A percentile compares a stretch with the other conserved stretches of the same genome.
phyloP scores from a whole-genome alignment of 2,329 filamentous ascomycete genomes.

The Lachnellula subtilissima region DNA sequence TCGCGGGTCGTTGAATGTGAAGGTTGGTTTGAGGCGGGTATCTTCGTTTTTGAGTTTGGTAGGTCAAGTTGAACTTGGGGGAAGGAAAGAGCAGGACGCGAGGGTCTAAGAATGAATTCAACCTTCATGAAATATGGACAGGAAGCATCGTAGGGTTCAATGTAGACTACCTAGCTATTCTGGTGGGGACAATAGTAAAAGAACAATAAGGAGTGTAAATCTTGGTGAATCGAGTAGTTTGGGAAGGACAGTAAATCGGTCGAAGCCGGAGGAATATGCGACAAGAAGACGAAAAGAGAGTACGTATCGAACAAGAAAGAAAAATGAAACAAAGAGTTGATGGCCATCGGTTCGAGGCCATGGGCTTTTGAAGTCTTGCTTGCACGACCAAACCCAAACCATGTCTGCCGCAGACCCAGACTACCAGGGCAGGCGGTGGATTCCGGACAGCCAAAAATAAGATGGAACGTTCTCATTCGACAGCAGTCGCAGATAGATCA shows the following conservation, averaged over 20 bases:
- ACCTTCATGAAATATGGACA: not conserved
- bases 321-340: slow-evolving; percentile 26
- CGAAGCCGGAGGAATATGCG: slow-evolving; percentile 7
- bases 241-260: not conserved
- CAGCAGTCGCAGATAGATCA: slow-evolving; percentile 19
- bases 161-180: slow-evolving; percentile 7
- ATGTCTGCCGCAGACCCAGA: slow-evolving; percentile 1
- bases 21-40: not conserved
- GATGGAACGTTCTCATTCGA: slow-evolving; percentile 24
- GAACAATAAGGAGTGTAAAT: slow-evolving; percentile 5
- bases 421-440: slow-evolving; percentile 2
- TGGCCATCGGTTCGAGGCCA: slow-evolving; percentile 15
- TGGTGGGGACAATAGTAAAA: slow-evolving; percentile 10
- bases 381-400: slow-evolving; percentile 5
- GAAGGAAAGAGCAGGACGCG: slow-evolving; percentile 6
- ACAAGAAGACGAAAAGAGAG: slow-evolving; percentile 18
- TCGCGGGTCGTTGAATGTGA: not conserved
- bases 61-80: not conserved
- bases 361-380: slow-evolving; percentile 5
- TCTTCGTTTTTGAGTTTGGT: slow-evolving; percentile 1
- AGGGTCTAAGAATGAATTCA: not conserved
- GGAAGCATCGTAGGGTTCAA: slow-evolving; percentile 6
- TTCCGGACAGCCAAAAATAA: slow-evolving; percentile 17
- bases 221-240: not conserved
- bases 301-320: slow-evolving; percentile 4